phyloP scores from a whole-genome alignment of 345 rosid genomes.

The Excoecaria agallocha region DNA sequence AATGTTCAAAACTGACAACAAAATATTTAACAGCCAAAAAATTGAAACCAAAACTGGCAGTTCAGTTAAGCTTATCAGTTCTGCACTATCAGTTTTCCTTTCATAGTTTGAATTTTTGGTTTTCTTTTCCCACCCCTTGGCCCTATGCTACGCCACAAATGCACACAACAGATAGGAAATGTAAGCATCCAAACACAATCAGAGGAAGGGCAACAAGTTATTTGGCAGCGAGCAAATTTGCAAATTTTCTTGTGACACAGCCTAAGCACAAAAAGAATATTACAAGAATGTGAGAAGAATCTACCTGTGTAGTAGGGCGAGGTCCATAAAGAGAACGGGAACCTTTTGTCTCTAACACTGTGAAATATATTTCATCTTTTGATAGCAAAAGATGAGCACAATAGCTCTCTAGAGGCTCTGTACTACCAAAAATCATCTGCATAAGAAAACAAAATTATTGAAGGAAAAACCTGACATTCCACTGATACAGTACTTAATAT shows the following conservation, averaged over 20 bases:
- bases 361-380: slow-evolving; percentile 77
- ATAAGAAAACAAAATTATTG: slow-evolving; percentile 33
- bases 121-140: not conserved
- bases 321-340: slow-evolving; percentile 65
- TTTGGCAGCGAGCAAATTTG: not conserved
- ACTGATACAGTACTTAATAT: slow-evolving; percentile 9
- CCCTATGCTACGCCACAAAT: not conserved
- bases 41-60: no score
- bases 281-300: slow-evolving; percentile 3
- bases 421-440: slow-evolving; percentile 84
- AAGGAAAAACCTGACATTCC: slow-evolving; percentile 18
- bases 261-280: not conserved
- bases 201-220: not conserved
- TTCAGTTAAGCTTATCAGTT: not conserved
- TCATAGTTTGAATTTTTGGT: not conserved
- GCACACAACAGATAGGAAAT: not conserved
- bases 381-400: slow-evolving; percentile 91
- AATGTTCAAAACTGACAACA: not conserved
- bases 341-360: slow-evolving; percentile 66
- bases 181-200: not conserved
- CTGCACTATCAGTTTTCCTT: not conserved
- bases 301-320: slow-evolving; percentile 70
- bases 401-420: slow-evolving; percentile 83
- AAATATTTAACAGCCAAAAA: not conserved
- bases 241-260: slow-evolving; percentile 8